phyloP scores from a whole-genome alignment of 1,284 basidiomycete genomes.

The Polyporus tsugae region DNA sequence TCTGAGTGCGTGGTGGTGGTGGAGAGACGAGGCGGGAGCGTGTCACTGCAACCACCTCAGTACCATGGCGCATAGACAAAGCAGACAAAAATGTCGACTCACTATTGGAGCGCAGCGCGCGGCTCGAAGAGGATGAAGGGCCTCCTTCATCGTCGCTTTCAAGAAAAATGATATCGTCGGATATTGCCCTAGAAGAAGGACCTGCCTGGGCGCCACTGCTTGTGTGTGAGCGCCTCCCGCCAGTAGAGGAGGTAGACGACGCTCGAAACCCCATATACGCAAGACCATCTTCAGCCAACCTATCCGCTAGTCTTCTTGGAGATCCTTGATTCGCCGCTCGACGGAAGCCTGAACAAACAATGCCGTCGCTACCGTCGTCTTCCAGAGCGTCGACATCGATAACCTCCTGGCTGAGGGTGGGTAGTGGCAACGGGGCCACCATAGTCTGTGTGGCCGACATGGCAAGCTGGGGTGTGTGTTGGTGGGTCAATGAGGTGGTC shows the following conservation, averaged over 20 bases:
- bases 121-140: conserved; percentile 31
- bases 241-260: conserved; percentile 5
- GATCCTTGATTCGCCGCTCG: conserved; percentile 20
- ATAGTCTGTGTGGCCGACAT: conserved; percentile 17
- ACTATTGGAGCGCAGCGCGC: conserved; percentile 34
- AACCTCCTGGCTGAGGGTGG: conserved; percentile 7
- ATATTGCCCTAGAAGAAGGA: conserved; percentile 22
- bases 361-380: conserved; percentile 36
- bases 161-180: conserved; percentile 41
- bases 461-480: neutral
- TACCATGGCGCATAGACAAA: neutral
- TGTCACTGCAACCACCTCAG: conserved; percentile 26
- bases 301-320: neutral
- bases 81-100: conserved; percentile 15
- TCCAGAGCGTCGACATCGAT: conserved; percentile 38
- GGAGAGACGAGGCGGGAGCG: conserved; percentile 50
- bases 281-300: conserved; percentile 18
- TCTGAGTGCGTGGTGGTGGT: conserved; percentile 47
- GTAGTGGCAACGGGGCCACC: conserved; percentile 6
- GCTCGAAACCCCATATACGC: conserved; percentile 22
- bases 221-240: conserved; percentile 19
- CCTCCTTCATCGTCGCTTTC: conserved; percentile 55
- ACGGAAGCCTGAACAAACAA: conserved; percentile 33
- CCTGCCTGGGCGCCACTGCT: conserved; percentile 27
- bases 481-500: neutral